Evolutionary conservation across 2,329 filamentous ascomycete species (phyloP), one percentile per base, ranked within the genome.

Genomic region (Pseudogymnoascus sp.): DNA sequence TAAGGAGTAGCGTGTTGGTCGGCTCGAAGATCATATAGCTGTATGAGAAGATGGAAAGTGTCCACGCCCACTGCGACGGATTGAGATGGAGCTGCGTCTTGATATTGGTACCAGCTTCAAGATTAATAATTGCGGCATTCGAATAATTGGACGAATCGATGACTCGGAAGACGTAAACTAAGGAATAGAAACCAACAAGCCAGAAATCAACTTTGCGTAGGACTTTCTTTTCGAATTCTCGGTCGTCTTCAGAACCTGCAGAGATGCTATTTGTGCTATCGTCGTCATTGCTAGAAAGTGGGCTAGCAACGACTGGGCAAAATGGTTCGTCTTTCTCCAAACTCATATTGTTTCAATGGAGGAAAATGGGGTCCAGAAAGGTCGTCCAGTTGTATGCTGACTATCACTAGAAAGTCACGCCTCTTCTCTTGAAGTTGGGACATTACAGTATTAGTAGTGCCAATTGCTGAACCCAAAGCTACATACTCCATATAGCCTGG

Each of bases 121-220:
- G 68, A 59, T 75, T 75, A 67, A 75, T 75, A 58, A 76, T 76
- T 9, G 74, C 74, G 1, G 74, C 72, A 22, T 75, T 76, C 12
- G 74, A 70, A 62, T 74, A 74, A 61, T 76, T 76, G 47, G 67
- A 69, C 3, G 71, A 73, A 64, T 75, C 72, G 25, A 76, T 74
- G 41, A 74, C 72, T 2, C 72, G 69, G 62, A 76, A 74, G 35
- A 76, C 67, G 60, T 76, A 76, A 12, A 76, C 74, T 1, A 74
- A 6, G 1, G 73, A 75, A 61, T 75, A 72, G 60, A 70, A 71
- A 6, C 65, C 65, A 7, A 73, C 68, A 7, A 73, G 68, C 68
- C 71, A 70, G 41, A 68, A 64, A 62, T 75, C 74, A 41, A 72
- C 64, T 65, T 74, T 76, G 20, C 68, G 67, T 57, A 74, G 67